phyloP scores from a whole-genome alignment of 164 flowering plant species.

The Dillenia turbinata region DNA sequence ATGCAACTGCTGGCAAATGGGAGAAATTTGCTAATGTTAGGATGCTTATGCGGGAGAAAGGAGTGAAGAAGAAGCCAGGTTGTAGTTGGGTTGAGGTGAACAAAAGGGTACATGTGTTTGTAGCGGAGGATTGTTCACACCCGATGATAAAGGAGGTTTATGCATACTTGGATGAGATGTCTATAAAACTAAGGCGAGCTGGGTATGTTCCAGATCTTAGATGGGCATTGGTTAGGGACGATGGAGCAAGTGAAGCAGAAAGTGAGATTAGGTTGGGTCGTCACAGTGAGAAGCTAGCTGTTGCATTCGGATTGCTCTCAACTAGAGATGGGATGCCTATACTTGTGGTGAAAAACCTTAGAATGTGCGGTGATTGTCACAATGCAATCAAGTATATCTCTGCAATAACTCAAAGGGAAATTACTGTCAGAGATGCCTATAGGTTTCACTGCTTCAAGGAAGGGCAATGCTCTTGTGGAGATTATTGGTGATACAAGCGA shows the following conservation, averaged over 20 bases:
- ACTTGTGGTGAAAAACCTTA: slow-evolving; percentile 65
- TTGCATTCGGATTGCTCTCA: slow-evolving; percentile 69
- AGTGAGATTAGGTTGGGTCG: slow-evolving; percentile 47
- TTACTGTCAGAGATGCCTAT: slow-evolving; percentile 65
- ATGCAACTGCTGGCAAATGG: slow-evolving; percentile 54
- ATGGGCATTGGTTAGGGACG: slow-evolving; percentile 58
- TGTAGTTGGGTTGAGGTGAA: slow-evolving; percentile 82
- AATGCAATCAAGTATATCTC: slow-evolving; percentile 70
- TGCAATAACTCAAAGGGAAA: slow-evolving; percentile 54
- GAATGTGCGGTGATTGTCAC: slow-evolving; percentile 85
- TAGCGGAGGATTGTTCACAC: slow-evolving; percentile 72
- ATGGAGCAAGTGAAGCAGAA: slow-evolving; percentile 38
- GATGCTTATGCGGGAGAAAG: slow-evolving; percentile 54
- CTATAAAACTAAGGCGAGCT: slow-evolving; percentile 42
- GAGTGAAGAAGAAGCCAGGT: slow-evolving; percentile 75
- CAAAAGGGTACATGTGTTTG: slow-evolving; percentile 55
- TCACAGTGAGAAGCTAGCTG: slow-evolving; percentile 87
- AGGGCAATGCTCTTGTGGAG: slow-evolving; percentile 74
- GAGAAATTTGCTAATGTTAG: slow-evolving; percentile 42
- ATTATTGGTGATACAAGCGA: slow-evolving; percentile 56
- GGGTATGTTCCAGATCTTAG: slow-evolving; percentile 68
- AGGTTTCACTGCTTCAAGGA: slow-evolving; percentile 80
- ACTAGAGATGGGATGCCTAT: slow-evolving; percentile 52
- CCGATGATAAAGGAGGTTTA: slow-evolving; percentile 62
- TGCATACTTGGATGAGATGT: slow-evolving; percentile 50